These are phyloP conservation scores for Metschnikowia continentalis DNA, from an alignment of 805 yeast species.

Conservation along the genomic window DNA sequence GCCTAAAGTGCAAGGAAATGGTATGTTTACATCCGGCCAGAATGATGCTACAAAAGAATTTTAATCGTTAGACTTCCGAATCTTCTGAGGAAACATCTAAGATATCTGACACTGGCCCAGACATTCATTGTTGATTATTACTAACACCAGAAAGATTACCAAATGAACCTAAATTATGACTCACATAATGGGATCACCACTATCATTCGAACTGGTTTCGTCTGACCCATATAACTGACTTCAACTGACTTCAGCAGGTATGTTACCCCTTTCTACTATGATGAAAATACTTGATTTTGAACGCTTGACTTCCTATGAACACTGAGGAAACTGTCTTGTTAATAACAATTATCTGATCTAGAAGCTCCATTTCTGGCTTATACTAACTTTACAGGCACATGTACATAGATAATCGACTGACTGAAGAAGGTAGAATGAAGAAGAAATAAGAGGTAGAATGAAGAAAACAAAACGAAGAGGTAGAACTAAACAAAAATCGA, in stretches of 20 bases:
- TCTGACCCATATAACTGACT: not conserved
- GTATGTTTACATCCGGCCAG: conserved; percentile 11
- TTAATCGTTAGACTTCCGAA: conserved; percentile 43
- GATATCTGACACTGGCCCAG: conserved; percentile 20
- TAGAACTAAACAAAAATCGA: too few relatives aligned
- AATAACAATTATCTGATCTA: conserved; percentile 16
- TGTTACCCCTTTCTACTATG: conserved; percentile 13
- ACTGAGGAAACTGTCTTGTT: conserved; percentile 23
- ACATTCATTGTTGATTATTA: not conserved
- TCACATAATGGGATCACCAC: too few relatives aligned
- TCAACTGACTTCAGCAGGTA: conserved; percentile 8
- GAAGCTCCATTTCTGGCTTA: not conserved
- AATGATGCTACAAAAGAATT: conserved; percentile 34
- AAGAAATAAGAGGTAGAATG: not conserved
- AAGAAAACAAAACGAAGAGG: not conserved
- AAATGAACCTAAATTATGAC: too few relatives aligned
- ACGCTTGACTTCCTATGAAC: conserved; percentile 29
- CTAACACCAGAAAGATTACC: conserved; percentile 4
- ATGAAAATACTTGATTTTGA: conserved; percentile 24
- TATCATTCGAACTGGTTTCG: conserved; percentile 3
- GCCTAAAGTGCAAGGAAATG: not conserved
- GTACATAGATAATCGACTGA: conserved; percentile 8
- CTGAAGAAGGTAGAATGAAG: not conserved
- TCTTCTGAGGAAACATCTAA: conserved; percentile 32
- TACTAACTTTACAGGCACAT: conserved; percentile 12